These are phyloP conservation scores for Lichtheimia corymbifera DNA, from an alignment of 371 early-diverging fungal species.

Conservation along the genomic window DNA sequence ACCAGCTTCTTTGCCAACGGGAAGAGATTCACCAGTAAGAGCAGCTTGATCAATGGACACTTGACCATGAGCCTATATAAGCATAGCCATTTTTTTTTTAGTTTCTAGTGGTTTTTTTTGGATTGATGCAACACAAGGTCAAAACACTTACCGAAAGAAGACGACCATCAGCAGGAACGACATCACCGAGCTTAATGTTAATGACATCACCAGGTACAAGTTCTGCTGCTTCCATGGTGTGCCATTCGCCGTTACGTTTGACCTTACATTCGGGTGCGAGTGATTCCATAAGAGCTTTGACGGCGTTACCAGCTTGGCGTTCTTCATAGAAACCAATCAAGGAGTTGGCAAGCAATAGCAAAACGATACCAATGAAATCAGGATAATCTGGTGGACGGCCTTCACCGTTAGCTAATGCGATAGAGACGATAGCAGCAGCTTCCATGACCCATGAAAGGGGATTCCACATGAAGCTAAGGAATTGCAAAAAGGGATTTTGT, in stretches of 20 bases:
- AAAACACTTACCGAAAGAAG: constrained; percentile 36
- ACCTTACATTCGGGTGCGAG: constrained; percentile 77
- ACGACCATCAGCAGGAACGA: constrained; percentile 78
- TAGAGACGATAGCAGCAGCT: constrained; percentile 73
- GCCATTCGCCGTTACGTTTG: constrained; percentile 60
- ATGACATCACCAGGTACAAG: constrained; percentile 82
- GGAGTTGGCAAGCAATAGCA: constrained; percentile 81
- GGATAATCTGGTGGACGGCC: constrained; percentile 74
- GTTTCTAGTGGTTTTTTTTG: not conserved
- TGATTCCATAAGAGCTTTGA: constrained; percentile 76
- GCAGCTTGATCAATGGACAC: constrained; percentile 78
- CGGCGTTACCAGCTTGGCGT: constrained; percentile 76
- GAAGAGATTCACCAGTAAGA: constrained; percentile 83
- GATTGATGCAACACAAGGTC: constrained; percentile 8
- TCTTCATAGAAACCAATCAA: constrained; percentile 87
- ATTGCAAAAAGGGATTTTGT: constrained; percentile 79
- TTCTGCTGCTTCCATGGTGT: constrained; percentile 53
- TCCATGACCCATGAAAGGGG: constrained; percentile 84
- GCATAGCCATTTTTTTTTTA: too few species aligned
- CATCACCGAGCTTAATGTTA: constrained; percentile 75
- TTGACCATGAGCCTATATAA: constrained; percentile 43
- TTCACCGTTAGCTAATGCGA: constrained; percentile 70
- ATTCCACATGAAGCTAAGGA: constrained; percentile 87
- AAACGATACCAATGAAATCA: constrained; percentile 83
- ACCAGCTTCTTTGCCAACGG: constrained; percentile 70